Conservation (phyloP, 257 asterid genomes). For the Thymus mandschuricus region DNA sequence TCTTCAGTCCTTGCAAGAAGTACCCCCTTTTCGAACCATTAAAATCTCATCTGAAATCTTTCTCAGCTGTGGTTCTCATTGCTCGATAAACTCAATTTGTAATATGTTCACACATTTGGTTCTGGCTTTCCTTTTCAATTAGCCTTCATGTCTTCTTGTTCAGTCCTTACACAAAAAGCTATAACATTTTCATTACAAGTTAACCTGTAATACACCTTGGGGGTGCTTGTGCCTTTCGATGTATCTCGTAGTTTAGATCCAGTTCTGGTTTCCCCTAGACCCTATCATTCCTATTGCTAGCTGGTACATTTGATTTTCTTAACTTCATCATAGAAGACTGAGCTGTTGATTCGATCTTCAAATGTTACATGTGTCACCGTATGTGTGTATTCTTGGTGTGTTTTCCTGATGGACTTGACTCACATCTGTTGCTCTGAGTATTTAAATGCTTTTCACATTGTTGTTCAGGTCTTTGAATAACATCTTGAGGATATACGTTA, state of each 20-base stretch:
- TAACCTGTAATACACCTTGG: not conserved
- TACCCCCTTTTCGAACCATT: constrained; percentile 3
- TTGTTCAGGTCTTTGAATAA: constrained; percentile 77
- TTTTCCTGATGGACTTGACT: not conserved
- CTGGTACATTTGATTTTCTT: not conserved
- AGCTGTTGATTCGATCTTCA: constrained; percentile 12
- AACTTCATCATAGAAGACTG: no score
- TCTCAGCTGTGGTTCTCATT: not conserved
- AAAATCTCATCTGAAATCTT: not conserved
- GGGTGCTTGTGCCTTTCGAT: constrained; percentile 8
- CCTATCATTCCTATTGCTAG: not conserved
- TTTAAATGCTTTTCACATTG: constrained; percentile 15
- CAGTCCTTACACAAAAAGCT: not conserved
- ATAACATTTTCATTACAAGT: not conserved
- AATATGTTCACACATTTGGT: not conserved
- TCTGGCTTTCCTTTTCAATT: not conserved
- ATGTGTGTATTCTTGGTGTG: not conserved
- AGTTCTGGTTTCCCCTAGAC: not conserved
- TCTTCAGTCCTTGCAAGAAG: not conserved
- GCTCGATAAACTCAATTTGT: not conserved
- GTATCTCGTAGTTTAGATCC: not conserved
- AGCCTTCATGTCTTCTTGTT: not conserved
- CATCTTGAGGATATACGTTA: constrained; percentile 75
- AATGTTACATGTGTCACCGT: not conserved
- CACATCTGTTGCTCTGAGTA: not conserved